Conservation (phyloP, 169 alveolate species). For the Plasmodium gonderi region DNA sequence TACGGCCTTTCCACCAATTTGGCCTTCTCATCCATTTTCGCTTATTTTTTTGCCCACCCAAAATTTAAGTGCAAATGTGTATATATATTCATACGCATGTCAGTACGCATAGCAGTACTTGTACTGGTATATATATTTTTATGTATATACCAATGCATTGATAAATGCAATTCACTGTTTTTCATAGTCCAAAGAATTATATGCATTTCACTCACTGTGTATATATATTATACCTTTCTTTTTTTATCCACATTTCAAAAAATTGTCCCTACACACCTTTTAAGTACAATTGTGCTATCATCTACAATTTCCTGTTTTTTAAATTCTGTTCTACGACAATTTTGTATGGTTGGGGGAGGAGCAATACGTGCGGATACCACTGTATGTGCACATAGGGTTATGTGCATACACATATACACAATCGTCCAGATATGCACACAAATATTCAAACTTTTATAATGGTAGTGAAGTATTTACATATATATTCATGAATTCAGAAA, state of each 20-base stretch:
- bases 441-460: neutral
- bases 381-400: neutral
- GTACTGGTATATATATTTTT: neutral
- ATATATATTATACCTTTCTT: neutral
- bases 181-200: neutral
- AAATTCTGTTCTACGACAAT: too few species aligned
- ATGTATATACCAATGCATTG: neutral
- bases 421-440: neutral
- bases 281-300: neutral
- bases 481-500: neutral
- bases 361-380: neutral
- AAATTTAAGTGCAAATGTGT: neutral
- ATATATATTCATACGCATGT: neutral
- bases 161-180: neutral
- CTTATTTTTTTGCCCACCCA: too few species aligned
- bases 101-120: neutral
- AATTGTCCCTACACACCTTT: neutral
- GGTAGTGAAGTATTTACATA: neutral
- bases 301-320: neutral
- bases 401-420: neutral
- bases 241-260: neutral
- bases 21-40: too few species aligned
- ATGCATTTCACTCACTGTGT: conserved; percentile 6
- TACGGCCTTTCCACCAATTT: too few species aligned
- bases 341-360: too few species aligned